phyloP scores from a whole-genome alignment of 129 eudicot genomes.

The Ambrosia trifida region DNA sequence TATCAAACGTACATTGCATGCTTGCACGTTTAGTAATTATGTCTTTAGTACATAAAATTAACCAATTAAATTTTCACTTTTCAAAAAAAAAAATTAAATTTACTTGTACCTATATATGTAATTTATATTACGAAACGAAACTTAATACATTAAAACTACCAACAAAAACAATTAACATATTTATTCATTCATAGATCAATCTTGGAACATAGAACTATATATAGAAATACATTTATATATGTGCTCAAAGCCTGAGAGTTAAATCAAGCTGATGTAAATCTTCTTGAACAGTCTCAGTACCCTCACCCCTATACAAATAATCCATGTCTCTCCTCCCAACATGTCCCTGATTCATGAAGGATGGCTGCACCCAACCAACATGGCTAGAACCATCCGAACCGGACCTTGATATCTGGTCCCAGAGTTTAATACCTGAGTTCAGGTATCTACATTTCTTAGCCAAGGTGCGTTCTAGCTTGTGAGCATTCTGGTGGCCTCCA shows the following conservation, averaged over 20 bases:
- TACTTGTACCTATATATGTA: no score
- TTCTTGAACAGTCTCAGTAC: slow-evolving; percentile 29
- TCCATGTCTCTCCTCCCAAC: slow-evolving; percentile 32
- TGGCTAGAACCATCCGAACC: slow-evolving; percentile 29
- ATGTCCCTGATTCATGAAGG: slow-evolving; percentile 19
- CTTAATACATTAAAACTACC: background rate
- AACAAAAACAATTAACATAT: slow-evolving; percentile 4
- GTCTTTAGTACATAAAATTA: no score
- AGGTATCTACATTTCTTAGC: slow-evolving; percentile 69
- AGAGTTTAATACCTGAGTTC: slow-evolving; percentile 28
- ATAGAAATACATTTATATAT: background rate
- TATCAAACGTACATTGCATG: no score
- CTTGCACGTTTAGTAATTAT: no score
- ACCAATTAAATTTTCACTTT: no score
- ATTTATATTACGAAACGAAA: background rate
- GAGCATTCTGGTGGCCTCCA: slow-evolving; percentile 95
- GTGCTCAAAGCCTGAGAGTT: slow-evolving; percentile 37
- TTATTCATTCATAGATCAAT: slow-evolving; percentile 21
- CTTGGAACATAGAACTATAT: slow-evolving; percentile 5
- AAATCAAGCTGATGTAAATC: slow-evolving; percentile 34
- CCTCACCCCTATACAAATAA: slow-evolving; percentile 19
- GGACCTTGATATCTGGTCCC: slow-evolving; percentile 35
- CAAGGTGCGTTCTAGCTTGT: slow-evolving; percentile 74
- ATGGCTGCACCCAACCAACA: slow-evolving; percentile 37
- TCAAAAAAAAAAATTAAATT: no score